Percentiles rank a stretch among this genome's conserved stretches.
phyloP scores from a whole-genome alignment of 2,329 filamentous ascomycete species.

The Cladosporium sp. region DNA sequence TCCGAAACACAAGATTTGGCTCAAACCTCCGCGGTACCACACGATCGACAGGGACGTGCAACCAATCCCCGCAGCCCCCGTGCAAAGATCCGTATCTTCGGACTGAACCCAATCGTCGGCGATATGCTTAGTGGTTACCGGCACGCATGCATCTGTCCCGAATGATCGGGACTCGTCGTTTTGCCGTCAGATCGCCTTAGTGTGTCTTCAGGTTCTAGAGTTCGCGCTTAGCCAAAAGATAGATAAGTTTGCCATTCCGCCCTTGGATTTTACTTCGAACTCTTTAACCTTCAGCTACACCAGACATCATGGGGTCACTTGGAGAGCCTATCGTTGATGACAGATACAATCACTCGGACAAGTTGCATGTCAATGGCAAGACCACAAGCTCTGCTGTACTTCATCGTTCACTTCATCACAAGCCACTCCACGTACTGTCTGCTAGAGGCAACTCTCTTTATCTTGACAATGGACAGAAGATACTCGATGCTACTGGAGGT shows the following conservation, averaged over 20 bases:
- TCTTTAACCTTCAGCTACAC: background rate
- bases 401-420: slow-evolving; percentile 53
- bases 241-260: slow-evolving; percentile 5
- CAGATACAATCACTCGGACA: background rate
- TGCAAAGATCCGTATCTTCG: background rate
- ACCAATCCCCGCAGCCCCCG: slow-evolving; percentile 7
- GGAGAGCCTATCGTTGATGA: background rate
- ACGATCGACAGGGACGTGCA: slow-evolving; percentile 6
- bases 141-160: background rate
- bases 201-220: slow-evolving; percentile 14
- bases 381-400: slow-evolving; percentile 45
- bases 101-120: background rate
- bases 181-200: background rate
- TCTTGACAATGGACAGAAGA: slow-evolving; percentile 57
- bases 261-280: background rate
- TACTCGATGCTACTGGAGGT: slow-evolving; percentile 74
- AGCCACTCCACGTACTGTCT: slow-evolving; percentile 51
- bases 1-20: slow-evolving; percentile 14
- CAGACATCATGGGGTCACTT: slow-evolving; percentile 14
- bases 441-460: slow-evolving; percentile 56
- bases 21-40: slow-evolving; percentile 12
- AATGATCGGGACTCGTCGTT: background rate
- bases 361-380: slow-evolving; percentile 3
- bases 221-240: background rate
- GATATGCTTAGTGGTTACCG: background rate